Base-by-base conservation (phyloP, 192 early-diverging fungal species). In the Blastocladiella britannica region DNA sequence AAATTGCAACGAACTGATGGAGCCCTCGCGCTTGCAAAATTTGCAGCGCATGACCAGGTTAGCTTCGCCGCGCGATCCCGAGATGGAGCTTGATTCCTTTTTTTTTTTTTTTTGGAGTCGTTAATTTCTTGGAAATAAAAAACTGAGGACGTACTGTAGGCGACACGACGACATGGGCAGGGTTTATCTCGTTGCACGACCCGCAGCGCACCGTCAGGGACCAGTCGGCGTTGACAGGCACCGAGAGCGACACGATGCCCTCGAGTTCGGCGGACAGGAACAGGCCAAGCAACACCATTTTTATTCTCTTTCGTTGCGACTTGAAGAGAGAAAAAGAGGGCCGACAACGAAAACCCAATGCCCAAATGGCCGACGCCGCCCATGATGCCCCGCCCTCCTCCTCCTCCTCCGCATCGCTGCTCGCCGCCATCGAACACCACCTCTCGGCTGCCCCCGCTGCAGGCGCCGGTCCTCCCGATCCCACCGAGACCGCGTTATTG, bases 11-110 rank as follows among this genome's bases (percentile, higher is more conserved):
- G 67, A 75, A 72, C 73, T 72, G 25, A 76, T 75, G 26, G 77
- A 82, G 53, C 71, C 68, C 62, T 85, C 82, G 51, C 82, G 79
- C 61, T 81, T 84, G 70, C 87, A 91, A 61, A 86, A 87, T 72
- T 92, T 88, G 80, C 89, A 96, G 37, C 67, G 65, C 85, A 96
- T 91, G 28, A 86, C 81, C 37, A 93, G 64, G 65, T 92, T 91
- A 29, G 90, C 87, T 15, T 73, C 72, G 27, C 87, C 87, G 60
- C 85, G 72, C 56, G 79, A 81, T 53, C 84, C 83, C 27, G 77
- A 66, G 56, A 84, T 75, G 27, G 83, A 72, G 22, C 63, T 71
- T 24, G 66, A 62, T 20, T 84, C 82, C 74, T 79, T 55, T 28
- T n/a, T n/a, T n/a, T n/a, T n/a, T n/a, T n/a, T n/a, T n/a, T n/a